These are phyloP conservation scores for Termitomyces sp. DNA, from an alignment of 768 basidiomycete genomes.

Conservation along the genomic window DNA sequence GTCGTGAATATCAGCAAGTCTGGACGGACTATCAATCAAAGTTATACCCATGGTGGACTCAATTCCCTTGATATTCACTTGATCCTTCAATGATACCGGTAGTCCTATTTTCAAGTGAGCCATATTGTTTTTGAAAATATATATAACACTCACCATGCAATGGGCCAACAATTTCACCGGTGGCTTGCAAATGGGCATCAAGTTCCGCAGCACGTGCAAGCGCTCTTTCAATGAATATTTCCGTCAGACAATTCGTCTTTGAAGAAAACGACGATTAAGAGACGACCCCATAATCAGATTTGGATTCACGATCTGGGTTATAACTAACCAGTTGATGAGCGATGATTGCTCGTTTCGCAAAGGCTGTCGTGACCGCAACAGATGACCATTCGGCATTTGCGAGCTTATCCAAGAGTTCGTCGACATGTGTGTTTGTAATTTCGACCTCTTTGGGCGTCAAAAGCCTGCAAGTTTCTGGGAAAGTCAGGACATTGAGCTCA, in stretches of 20 bases:
- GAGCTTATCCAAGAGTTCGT: constrained; percentile 46
- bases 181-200: constrained; percentile 54
- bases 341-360: constrained; percentile 70
- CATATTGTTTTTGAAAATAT: neutral
- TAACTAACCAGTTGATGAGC: constrained; percentile 68
- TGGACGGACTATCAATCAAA: neutral
- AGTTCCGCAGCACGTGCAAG: constrained; percentile 57
- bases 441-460: constrained; percentile 46
- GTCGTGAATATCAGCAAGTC: neutral
- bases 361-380: constrained; percentile 66
- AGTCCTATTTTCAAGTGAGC: constrained; percentile 26
- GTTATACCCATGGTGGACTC: constrained; percentile 62
- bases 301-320: neutral
- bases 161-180: constrained; percentile 63
- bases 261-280: neutral
- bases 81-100: constrained; percentile 73
- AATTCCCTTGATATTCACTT: constrained; percentile 59
- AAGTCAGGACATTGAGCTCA: constrained; percentile 42
- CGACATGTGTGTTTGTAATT: constrained; percentile 38
- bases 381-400: constrained; percentile 51
- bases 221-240: constrained; percentile 75
- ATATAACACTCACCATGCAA: constrained; percentile 47
- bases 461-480: constrained; percentile 53
- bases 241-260: constrained; percentile 77
- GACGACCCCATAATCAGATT: neutral